Evolutionary conservation across 1,139 yeast species (phyloP), one percentile per base, ranked within the genome.

Genomic region (Kodamaea ohmeri): DNA sequence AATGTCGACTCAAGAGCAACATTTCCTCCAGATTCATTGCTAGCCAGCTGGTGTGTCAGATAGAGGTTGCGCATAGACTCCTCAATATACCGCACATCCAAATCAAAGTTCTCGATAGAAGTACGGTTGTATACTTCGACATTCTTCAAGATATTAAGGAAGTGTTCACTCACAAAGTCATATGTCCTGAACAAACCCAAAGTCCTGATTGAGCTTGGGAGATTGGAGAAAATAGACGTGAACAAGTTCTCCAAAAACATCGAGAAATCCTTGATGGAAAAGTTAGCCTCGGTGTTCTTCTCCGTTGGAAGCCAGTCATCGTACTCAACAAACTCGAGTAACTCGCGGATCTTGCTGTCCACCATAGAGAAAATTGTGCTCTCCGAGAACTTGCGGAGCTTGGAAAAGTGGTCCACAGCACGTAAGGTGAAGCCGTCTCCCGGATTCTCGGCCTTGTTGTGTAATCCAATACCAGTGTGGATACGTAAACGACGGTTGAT

Each of bases 241-340:
- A 92, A 88, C 71, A 90, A 77, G 59, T 88, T 87, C 47, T 85
- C 88, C 57, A 92, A 71, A 59, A 83, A 92, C 43, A 83, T 77
- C n/a, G 95, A 92, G 68, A 89, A 80, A 62, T 92, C 97, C 38
- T 80, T 78, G 43, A 90, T 76, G 37, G 85, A 83, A 47, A 75
- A 74, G 47, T 86, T 84, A 12, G 97, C 94, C 42, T 81, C 86
- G 1, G 52, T 56, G 43, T 78, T 76, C 15, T 67, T 55, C 9
- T 50, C 55, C 3, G 58, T 56, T 5, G 78, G 76, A 4, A 82
- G 61, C 54, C 74, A 71, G 83, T 96, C 90, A 50, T 87, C 87
- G 58, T 89, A 85, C 46, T 87, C 95, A 11, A 88, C 86, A 64
- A 86, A 76, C 43, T 86, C 97, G 52, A 92, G 67, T 46, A 90